Conservation (phyloP, 176 grass and related monocot genomes). For the Aegilops tauschii region DNA sequence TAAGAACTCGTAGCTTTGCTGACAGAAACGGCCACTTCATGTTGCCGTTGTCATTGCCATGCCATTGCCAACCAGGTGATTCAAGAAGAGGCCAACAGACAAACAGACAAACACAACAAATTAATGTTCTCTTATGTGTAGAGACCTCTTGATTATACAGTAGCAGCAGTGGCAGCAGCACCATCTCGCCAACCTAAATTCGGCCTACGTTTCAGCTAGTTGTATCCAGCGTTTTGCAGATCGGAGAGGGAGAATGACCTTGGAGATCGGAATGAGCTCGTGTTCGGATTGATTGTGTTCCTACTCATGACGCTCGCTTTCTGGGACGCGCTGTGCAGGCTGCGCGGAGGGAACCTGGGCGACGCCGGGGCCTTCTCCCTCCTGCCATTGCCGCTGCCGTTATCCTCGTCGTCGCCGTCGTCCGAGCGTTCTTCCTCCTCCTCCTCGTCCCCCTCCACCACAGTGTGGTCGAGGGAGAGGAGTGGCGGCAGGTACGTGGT, state of each 20-base stretch:
- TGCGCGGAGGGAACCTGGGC: constrained; percentile 35
- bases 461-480: constrained; percentile 39
- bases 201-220: constrained; percentile 20
- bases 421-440: constrained; percentile 28
- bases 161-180: neutral
- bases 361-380: neutral
- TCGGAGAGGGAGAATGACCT: constrained; percentile 75
- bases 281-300: neutral
- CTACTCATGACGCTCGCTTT: constrained; percentile 1
- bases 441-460: constrained; percentile 57
- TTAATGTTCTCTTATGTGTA: constrained; percentile 21
- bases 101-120: constrained; percentile 24
- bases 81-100: neutral
- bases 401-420: neutral
- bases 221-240: constrained; percentile 48
- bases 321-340: constrained; percentile 2
- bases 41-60: neutral
- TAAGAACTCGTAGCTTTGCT: neutral
- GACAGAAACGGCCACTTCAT: neutral
- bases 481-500: constrained; percentile 51
- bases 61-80: neutral
- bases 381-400: neutral
- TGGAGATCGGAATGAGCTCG: constrained; percentile 40
- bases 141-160: constrained; percentile 39
- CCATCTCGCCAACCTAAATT: constrained; percentile 33